phyloP scores from a whole-genome alignment of 148 eudicot species.

The Dianthus caryophyllus region DNA sequence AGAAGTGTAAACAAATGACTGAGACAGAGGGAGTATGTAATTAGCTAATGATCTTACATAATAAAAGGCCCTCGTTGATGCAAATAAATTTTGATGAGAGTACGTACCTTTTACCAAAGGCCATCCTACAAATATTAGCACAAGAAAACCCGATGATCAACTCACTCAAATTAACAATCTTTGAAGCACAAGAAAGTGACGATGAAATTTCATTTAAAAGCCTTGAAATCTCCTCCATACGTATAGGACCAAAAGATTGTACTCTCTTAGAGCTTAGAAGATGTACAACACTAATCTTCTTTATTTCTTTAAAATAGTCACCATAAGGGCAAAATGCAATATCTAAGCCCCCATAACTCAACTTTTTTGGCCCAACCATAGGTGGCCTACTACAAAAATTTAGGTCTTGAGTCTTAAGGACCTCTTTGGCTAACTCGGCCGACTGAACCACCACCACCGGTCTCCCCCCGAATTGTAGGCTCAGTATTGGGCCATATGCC shows the following conservation, averaged over 20 bases:
- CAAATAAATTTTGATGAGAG: not conserved
- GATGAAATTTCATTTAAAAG: conserved; percentile 19
- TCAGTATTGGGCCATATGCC: conserved; percentile 26
- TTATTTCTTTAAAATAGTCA: conserved; percentile 21
- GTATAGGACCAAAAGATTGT: conserved; percentile 14
- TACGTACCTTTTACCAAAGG: conserved; percentile 31
- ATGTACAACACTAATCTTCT: conserved; percentile 25
- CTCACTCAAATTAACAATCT: conserved; percentile 25
- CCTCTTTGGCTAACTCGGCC: conserved; percentile 21
- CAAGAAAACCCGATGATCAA: conserved; percentile 17
- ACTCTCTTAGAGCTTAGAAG: conserved; percentile 27
- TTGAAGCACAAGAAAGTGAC: not conserved
- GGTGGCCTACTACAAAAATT: conserved; percentile 31
- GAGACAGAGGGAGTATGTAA: no score
- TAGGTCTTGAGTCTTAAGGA: conserved; percentile 30
- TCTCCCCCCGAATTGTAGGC: conserved; percentile 13
- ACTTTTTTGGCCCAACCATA: conserved; percentile 13
- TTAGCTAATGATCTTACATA: no score
- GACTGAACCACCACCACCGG: conserved; percentile 28
- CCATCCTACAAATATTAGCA: conserved; percentile 19
- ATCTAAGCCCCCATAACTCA: conserved; percentile 27
- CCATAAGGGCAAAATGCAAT: conserved; percentile 21
- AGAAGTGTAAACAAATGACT: no score
- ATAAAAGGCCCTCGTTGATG: no score
- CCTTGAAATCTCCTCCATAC: conserved; percentile 23